phyloP scores from a whole-genome alignment of 768 basidiomycete species.

The Hericium erinaceus region DNA sequence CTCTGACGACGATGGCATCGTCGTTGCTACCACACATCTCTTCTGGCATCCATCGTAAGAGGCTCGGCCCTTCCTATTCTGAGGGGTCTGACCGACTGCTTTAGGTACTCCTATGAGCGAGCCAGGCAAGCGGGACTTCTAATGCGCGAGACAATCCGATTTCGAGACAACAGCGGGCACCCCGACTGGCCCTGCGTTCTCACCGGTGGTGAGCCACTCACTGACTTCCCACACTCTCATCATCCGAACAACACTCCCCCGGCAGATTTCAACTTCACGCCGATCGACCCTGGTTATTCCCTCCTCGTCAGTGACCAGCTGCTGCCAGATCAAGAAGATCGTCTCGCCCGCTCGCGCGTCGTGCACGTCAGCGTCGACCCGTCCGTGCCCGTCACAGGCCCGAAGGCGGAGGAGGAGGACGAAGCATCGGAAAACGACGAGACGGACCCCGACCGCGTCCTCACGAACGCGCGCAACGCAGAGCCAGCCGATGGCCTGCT shows the following conservation, averaged over 20 bases:
- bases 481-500: conserved; percentile 60
- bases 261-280: conserved; percentile 85
- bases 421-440: neutral
- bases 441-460: conserved; percentile 57
- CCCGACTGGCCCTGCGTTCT: conserved; percentile 71
- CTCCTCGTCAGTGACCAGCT: conserved; percentile 58
- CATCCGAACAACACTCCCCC: neutral
- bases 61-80: neutral
- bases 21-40: conserved; percentile 84
- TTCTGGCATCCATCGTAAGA: conserved; percentile 90
- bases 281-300: conserved; percentile 75
- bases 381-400: conserved; percentile 26
- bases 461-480: conserved; percentile 65
- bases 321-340: conserved; percentile 40
- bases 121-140: conserved; percentile 77
- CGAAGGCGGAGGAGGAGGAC: conserved; percentile 27
- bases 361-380: conserved; percentile 67
- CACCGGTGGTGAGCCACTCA: conserved; percentile 56
- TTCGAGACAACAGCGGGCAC: conserved; percentile 36
- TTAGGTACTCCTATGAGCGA: conserved; percentile 75
- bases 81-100: conserved; percentile 3
- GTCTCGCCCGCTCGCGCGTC: conserved; percentile 54
- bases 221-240: neutral
- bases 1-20: conserved; percentile 40
- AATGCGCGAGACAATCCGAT: conserved; percentile 49